phyloP scores from a whole-genome alignment of 345 rosid species.

The Euphorbia tirucalli region DNA sequence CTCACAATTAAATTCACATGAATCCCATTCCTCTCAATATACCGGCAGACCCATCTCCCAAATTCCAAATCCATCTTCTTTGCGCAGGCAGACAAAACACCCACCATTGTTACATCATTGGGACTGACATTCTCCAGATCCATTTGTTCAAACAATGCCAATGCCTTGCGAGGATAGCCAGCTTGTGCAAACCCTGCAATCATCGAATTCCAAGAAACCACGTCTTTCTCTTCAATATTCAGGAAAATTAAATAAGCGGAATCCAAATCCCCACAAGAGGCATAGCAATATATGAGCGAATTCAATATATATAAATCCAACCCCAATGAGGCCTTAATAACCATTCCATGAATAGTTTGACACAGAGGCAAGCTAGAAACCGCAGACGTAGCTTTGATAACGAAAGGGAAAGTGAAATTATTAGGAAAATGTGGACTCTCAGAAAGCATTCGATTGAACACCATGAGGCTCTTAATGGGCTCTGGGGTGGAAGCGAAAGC shows the following conservation, averaged over 20 bases:
- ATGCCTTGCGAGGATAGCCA: slow-evolving; percentile 53
- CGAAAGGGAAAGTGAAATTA: slow-evolving; percentile 66
- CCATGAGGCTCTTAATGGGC: slow-evolving; percentile 41
- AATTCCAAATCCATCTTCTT: slow-evolving; percentile 53
- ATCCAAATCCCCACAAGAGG: slow-evolving; percentile 54
- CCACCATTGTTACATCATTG: slow-evolving; percentile 65
- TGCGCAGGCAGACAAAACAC: slow-evolving; percentile 58
- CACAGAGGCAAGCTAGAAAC: slow-evolving; percentile 30
- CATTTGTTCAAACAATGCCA: slow-evolving; percentile 52
- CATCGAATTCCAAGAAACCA: slow-evolving; percentile 82
- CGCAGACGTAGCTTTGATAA: slow-evolving; percentile 56
- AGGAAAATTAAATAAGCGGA: slow-evolving; percentile 50
- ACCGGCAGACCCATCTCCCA: slow-evolving; percentile 52
- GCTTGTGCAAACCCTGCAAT: slow-evolving; percentile 57
- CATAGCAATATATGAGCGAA: slow-evolving; percentile 62
- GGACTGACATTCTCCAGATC: slow-evolving; percentile 50
- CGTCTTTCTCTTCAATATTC: slow-evolving; percentile 48
- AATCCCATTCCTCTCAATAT: slow-evolving; percentile 42
- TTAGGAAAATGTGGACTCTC: slow-evolving; percentile 46
- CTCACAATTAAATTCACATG: slow-evolving; percentile 48
- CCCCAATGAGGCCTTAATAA: slow-evolving; percentile 40
- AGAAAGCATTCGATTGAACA: slow-evolving; percentile 48
- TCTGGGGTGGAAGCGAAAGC: slow-evolving; percentile 54
- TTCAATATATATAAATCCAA: slow-evolving; percentile 49
- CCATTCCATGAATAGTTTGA: slow-evolving; percentile 68